Evolutionary conservation across 2,329 filamentous ascomycete genomes (phyloP).

Genomic region (Epichloe uncinata): DNA sequence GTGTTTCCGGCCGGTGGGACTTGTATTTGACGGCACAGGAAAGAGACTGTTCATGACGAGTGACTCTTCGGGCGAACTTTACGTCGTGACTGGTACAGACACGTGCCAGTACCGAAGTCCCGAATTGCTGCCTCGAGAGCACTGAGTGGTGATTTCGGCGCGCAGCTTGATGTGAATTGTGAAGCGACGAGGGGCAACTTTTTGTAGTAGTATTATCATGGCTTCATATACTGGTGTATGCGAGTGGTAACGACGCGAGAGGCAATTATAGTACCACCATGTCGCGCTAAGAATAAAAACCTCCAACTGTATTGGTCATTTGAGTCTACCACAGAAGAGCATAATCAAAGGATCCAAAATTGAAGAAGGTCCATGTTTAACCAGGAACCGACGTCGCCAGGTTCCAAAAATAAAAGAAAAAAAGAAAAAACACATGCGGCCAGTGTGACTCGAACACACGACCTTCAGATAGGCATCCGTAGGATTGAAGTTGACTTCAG

Average conservation of each 20-base stretch:
- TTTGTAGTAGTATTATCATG: too few relatives aligned
- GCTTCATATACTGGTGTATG: too few relatives aligned
- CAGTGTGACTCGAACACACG: slow-evolving; percentile 11
- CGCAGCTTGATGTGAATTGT: neutral
- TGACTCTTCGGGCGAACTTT: slow-evolving; percentile 43
- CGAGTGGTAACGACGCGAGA: too few relatives aligned
- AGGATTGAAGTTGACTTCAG: slow-evolving; percentile 15
- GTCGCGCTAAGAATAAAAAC: too few relatives aligned
- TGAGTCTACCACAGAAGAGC: too few relatives aligned
- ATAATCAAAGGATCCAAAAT: too few relatives aligned
- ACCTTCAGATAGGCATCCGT: slow-evolving; percentile 15
- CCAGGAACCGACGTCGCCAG: too few relatives aligned
- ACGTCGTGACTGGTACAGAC: slow-evolving; percentile 22
- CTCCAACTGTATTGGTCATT: too few relatives aligned
- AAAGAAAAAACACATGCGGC: slow-evolving; percentile 1
- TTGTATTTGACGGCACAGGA: slow-evolving; percentile 25
- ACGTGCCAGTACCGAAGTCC: neutral
- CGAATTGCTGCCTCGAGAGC: neutral
- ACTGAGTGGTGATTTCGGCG: neutral
- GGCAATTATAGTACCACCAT: too few relatives aligned
- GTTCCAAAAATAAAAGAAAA: too few relatives aligned
- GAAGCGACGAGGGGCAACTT: neutral
- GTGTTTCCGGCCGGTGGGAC: slow-evolving; percentile 41
- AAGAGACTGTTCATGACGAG: slow-evolving; percentile 37
- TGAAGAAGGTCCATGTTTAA: too few relatives aligned